Conservation (phyloP, 2,329 filamentous ascomycete species). For the Bisporella sp. region DNA sequence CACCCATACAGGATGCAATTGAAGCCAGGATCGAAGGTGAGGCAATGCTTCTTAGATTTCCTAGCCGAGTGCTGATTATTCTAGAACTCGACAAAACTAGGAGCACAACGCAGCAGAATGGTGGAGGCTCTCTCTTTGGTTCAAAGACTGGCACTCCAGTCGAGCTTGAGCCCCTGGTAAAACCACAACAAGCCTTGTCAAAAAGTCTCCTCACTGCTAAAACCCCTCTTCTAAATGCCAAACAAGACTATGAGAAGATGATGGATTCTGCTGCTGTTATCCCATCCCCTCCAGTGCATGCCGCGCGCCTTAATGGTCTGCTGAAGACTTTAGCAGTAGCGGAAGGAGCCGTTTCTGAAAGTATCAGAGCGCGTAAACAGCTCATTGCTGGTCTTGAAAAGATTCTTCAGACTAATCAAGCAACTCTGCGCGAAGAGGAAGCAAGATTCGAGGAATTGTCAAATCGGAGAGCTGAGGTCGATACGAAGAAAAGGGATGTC, state of each 20-base stretch:
- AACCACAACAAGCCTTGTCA: constrained; percentile 64
- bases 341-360: constrained; percentile 82
- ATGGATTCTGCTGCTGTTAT: constrained; percentile 61
- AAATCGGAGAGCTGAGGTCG: constrained; percentile 63
- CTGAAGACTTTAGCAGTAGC: constrained; percentile 83
- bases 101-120: constrained; percentile 43
- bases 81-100: constrained; percentile 57
- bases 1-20: constrained; percentile 70
- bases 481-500: constrained; percentile 78
- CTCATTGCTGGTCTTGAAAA: constrained; percentile 78
- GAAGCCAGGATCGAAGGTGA: constrained; percentile 75
- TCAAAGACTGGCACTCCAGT: constrained; percentile 55
- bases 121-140: constrained; percentile 64
- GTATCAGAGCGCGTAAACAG: constrained; percentile 74
- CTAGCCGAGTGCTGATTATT: constrained; percentile 4
- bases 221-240: constrained; percentile 61
- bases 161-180: constrained; percentile 70
- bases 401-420: constrained; percentile 66
- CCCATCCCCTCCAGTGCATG: constrained; percentile 83
- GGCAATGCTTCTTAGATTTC: not conserved
- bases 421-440: constrained; percentile 64
- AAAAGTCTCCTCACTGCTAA: constrained; percentile 67
- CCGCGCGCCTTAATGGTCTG: constrained; percentile 81
- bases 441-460: constrained; percentile 55
- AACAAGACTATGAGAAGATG: constrained; percentile 78